Percentiles rank a stretch among this genome's conserved stretches.
phyloP scores from a whole-genome alignment of 2,329 filamentous ascomycete genomes.

The Hypoxylon sp. region DNA sequence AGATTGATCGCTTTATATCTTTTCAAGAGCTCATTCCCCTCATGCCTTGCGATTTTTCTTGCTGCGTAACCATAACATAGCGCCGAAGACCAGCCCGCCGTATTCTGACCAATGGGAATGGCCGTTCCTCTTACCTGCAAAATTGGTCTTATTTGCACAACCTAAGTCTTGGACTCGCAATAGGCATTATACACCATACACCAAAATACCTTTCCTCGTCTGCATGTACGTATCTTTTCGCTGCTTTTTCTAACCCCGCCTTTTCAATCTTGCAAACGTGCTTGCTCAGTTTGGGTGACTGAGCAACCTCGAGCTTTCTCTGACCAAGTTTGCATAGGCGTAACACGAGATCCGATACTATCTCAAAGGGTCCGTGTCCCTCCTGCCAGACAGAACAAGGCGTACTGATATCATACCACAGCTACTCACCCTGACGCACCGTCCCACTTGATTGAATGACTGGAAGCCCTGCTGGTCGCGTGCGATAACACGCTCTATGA shows the following conservation, averaged over 20 bases:
- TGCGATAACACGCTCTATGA: constrained; percentile 9
- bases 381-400: not conserved
- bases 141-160: not conserved
- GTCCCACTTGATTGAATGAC: not conserved
- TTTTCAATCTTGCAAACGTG: not conserved
- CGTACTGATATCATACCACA: not conserved
- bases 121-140: too few species aligned
- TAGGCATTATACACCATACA: too few species aligned
- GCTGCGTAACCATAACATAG: too few species aligned
- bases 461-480: not conserved
- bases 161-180: too few species aligned
- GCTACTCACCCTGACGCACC: not conserved
- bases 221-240: not conserved
- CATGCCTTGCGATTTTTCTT: too few species aligned
- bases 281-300: not conserved
- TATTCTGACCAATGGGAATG: too few species aligned
- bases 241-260: not conserved
- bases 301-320: too few species aligned
- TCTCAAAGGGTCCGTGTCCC: not conserved
- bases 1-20: too few species aligned
- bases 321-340: not conserved
- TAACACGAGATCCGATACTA: not conserved
- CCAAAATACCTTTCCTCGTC: not conserved
- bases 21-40: too few species aligned
- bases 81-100: too few species aligned